Base-by-base conservation (phyloP, 2,329 filamentous ascomycete species). In the Paramyrothecium sp. region DNA sequence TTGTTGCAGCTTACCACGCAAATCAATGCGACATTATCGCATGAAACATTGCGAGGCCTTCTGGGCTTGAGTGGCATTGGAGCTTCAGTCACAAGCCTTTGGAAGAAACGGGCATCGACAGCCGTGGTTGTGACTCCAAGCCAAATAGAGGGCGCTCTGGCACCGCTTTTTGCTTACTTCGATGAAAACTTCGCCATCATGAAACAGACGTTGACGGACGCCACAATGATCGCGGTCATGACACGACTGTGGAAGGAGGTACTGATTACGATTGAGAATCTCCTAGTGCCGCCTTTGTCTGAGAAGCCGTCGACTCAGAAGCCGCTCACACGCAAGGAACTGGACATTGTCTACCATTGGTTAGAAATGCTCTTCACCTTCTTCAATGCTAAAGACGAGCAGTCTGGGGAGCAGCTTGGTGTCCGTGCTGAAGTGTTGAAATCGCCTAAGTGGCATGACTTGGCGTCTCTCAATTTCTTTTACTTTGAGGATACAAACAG, bases 141-240 rank as follows among this genome's bases (percentile, higher is more conserved):
- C 7, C 92, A 97, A 58, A 83, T 97, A 20, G 89, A 91, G 63
- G 89, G 89, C 64, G 92, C 92, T 1, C 78, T 99, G 13, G 88
- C 90, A 64, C 90, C 92, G 4, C 82, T 99, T 1, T 95, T 97
- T 70, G 85, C 87, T 55, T 99, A 99, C 73, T 99, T 99, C 70
- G 91, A 99, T 71, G 94, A 97, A 71, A 99, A 99, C 69, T 99
- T 99, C 74, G 92, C 92, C 58, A 97, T 98, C 65, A 97, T 99
- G 93, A 97, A 98, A 76, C 88, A 95, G 73, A 97, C 94, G 1
- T 80, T 99, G 56, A 98, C 95, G 1, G 89, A 92, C 57, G 89
- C 92, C 57, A 96, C 95, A n/a, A 97, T 99, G 94, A 87, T 93
- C 65, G 93, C 95, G 71, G 95, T 99, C 66, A 99, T 99, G 95